phyloP scores from a whole-genome alignment of 371 early-diverging fungal species.

The Parasitella parasitica region DNA sequence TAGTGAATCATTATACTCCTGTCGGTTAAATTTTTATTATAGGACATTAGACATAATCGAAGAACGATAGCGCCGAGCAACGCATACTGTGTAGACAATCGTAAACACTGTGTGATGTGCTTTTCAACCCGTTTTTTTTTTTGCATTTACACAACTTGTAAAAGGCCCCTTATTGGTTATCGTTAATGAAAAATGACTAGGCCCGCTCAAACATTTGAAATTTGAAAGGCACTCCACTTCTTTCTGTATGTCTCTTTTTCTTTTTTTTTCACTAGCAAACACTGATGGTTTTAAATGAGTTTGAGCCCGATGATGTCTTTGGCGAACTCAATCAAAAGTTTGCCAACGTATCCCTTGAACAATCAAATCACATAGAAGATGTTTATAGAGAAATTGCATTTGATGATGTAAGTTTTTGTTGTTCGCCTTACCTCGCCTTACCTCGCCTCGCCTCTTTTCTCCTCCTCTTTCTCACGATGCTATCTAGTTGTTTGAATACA shows the following conservation, averaged over 20 bases:
- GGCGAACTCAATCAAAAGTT: conserved; percentile 16
- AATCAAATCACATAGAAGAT: not conserved
- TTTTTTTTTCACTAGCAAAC: not conserved
- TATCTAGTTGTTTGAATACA: conserved; percentile 8
- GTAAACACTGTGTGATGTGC: too few relatives aligned
- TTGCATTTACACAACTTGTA: not conserved
- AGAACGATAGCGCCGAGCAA: not conserved
- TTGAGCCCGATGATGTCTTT: conserved; percentile 12
- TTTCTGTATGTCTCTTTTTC: not conserved
- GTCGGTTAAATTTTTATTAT: too few relatives aligned
- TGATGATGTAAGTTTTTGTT: conserved; percentile 6
- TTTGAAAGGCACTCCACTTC: not conserved
- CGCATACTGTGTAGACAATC: too few relatives aligned
- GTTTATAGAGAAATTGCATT: conserved; percentile 7
- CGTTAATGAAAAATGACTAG: not conserved
- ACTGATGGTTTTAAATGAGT: conserved; percentile 5
- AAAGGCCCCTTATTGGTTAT: not conserved
- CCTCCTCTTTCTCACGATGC: too few relatives aligned
- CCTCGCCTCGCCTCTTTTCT: too few relatives aligned
- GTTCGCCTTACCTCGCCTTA: not conserved
- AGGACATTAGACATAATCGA: too few relatives aligned
- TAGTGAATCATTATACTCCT: too few relatives aligned
- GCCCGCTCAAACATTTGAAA: not conserved
- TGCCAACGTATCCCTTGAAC: conserved; percentile 19
- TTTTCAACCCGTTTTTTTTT: too few relatives aligned